Evolutionary conservation across 768 basidiomycete genomes (phyloP).

Genomic region (Gymnopilus dilepis): DNA sequence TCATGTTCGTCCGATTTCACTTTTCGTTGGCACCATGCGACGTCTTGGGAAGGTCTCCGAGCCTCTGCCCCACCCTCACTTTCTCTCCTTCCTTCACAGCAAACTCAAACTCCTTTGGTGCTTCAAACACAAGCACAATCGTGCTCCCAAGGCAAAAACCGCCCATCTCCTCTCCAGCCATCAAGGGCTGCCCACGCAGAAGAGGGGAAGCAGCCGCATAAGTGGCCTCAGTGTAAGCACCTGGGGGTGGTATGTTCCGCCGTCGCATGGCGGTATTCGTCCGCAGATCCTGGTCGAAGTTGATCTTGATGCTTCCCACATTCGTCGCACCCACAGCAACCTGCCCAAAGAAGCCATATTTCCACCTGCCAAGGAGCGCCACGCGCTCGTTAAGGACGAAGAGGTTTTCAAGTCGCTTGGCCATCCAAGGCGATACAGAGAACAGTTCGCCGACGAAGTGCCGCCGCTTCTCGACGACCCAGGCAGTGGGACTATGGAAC

Average conservation of each 20-base stretch:
- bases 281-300: slow-evolving; percentile 92
- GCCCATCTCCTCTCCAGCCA: slow-evolving; percentile 93
- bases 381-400: slow-evolving; percentile 98
- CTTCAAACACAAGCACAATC: slow-evolving; percentile 96
- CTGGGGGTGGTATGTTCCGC: slow-evolving; percentile 62
- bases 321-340: slow-evolving; percentile 98
- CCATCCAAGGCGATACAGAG: slow-evolving; percentile 96
- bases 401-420: slow-evolving; percentile 86
- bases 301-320: slow-evolving; percentile 94
- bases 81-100: slow-evolving; percentile 79
- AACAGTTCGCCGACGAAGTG: slow-evolving; percentile 98
- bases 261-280: slow-evolving; percentile 80
- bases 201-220: slow-evolving; percentile 86
- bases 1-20: background rate
- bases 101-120: slow-evolving; percentile 84
- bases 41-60: slow-evolving; percentile 78
- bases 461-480: slow-evolving; percentile 97
- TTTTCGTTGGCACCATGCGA: background rate
- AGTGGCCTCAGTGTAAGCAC: slow-evolving; percentile 91
- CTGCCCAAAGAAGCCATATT: slow-evolving; percentile 95
- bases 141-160: slow-evolving; percentile 96
- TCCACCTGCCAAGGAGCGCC: slow-evolving; percentile 93
- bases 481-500: slow-evolving; percentile 94
- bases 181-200: slow-evolving; percentile 88
- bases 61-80: slow-evolving; percentile 82